Conservation (phyloP, 202 grass and related monocot genomes). For the Bolboschoenoplectus hybrid region DNA sequence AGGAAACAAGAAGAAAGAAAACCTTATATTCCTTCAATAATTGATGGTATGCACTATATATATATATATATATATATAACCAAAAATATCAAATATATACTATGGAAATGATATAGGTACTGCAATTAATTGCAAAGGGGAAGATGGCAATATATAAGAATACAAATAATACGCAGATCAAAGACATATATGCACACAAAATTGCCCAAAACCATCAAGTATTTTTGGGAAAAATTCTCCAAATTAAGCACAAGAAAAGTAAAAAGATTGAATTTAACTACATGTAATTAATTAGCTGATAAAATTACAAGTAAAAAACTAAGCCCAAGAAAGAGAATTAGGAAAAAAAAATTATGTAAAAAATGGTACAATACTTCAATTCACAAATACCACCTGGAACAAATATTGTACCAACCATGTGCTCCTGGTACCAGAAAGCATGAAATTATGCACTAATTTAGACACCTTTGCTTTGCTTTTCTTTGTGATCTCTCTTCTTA, state of each 20-base stretch:
- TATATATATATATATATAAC: no score
- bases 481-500: conserved; percentile 32
- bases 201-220: background rate
- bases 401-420: background rate
- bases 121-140: background rate
- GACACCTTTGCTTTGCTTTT: conserved; percentile 25
- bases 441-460: conserved; percentile 17
- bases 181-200: background rate
- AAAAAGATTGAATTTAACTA: conserved; percentile 10
- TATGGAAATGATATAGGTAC: background rate
- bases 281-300: conserved; percentile 16
- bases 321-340: background rate
- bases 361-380: conserved; percentile 19
- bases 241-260: conserved; percentile 24
- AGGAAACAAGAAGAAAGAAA: background rate
- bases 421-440: background rate
- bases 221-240: background rate
- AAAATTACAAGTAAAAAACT: conserved; percentile 10
- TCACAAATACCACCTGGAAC: conserved; percentile 1
- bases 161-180: background rate
- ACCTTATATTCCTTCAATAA: background rate
- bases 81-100: no score
- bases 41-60: background rate
- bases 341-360: background rate
- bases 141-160: background rate